Evolutionary conservation across 2,329 filamentous ascomycete species (phyloP).

Genomic region (Clonostachys rosea): DNA sequence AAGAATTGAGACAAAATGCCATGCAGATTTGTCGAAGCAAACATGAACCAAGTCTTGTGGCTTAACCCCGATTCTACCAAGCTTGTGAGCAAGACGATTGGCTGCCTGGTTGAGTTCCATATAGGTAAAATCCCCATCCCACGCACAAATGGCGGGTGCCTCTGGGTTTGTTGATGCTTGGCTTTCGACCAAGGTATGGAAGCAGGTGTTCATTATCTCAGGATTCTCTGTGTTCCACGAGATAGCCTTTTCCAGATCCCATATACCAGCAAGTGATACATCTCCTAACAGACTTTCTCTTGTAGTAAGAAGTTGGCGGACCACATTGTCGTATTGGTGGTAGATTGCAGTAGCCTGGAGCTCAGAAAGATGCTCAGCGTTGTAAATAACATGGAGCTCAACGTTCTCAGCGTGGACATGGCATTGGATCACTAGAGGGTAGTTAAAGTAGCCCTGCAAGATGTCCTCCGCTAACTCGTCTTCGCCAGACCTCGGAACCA

Average conservation of each 20-base stretch:
- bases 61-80: not conserved
- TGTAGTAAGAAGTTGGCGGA: slow-evolving; percentile 2
- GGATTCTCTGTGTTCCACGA: not conserved
- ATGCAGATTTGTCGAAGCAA: slow-evolving; percentile 4
- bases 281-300: not conserved
- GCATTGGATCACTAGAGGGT: not conserved
- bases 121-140: slow-evolving; percentile 26
- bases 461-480: not conserved
- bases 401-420: not conserved
- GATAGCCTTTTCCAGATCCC: not conserved
- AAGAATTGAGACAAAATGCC: slow-evolving; percentile 1
- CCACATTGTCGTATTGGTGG: slow-evolving; percentile 2
- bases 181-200: not conserved
- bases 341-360: not conserved
- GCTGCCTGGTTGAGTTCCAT: not conserved
- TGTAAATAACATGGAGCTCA: slow-evolving; percentile 3
- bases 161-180: not conserved
- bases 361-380: not conserved
- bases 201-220: not conserved
- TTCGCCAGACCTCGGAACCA: not conserved
- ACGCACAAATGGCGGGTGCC: not conserved
- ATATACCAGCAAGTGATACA: not conserved
- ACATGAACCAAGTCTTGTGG: slow-evolving; percentile 1
- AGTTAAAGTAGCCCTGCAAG: slow-evolving; percentile 7
- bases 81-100: not conserved